Conservation (phyloP, 208 protist genomes). For the Trypanosomatidae sp. region DNA sequence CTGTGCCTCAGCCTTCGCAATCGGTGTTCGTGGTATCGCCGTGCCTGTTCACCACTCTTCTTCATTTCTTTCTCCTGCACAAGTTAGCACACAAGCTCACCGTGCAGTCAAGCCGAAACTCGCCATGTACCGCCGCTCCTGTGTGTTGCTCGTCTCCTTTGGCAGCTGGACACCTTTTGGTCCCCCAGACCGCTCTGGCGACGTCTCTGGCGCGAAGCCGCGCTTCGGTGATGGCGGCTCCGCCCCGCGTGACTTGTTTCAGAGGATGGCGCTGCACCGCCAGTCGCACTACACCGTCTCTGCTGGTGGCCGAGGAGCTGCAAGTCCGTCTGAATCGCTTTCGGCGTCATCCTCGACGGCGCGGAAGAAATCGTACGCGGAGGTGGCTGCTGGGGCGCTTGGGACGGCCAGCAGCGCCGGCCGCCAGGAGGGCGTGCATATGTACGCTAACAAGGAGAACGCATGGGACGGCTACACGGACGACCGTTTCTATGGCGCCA, state of each 20-base stretch:
- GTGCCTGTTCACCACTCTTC: not conserved
- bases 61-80: not conserved
- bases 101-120: not conserved
- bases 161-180: constrained; percentile 27
- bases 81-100: not conserved
- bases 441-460: constrained; percentile 91
- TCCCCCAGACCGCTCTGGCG: constrained; percentile 20
- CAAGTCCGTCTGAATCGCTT: not conserved
- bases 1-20: not conserved
- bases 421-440: constrained; percentile 50
- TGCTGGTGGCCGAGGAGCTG: constrained; percentile 10
- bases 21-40: not conserved
- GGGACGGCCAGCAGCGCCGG: constrained; percentile 17
- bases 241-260: constrained; percentile 24
- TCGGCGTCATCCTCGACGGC: not conserved
- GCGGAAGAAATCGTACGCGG: constrained; percentile 31
- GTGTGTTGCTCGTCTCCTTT: not conserved
- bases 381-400: constrained; percentile 25
- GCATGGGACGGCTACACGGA: constrained; percentile 83
- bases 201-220: constrained; percentile 11
- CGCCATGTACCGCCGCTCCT: constrained; percentile 20
- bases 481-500: constrained; percentile 82
- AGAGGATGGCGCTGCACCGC: constrained; percentile 24
- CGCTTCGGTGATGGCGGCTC: constrained; percentile 22
- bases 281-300: constrained; percentile 30